Conservation (phyloP, 805 yeast species). For the Kuraishia cidri region DNA sequence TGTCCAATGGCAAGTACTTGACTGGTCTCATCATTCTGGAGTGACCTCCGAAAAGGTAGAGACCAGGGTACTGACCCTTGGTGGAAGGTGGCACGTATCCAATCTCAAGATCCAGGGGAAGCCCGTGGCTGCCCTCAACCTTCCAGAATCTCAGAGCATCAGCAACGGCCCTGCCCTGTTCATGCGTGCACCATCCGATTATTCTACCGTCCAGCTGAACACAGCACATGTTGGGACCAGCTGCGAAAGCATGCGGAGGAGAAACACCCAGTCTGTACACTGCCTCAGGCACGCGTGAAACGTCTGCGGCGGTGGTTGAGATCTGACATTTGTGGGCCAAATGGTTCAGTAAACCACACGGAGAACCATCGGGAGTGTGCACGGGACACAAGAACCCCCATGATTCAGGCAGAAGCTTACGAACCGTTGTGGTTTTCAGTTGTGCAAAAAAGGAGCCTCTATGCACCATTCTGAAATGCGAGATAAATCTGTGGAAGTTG, state of each 20-base stretch:
- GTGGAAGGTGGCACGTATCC: constrained; percentile 96
- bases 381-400: constrained; percentile 99
- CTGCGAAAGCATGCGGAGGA: constrained; percentile 70
- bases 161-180: constrained; percentile 78
- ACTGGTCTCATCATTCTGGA: constrained; percentile 97
- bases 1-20: constrained; percentile 77
- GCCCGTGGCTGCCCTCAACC: constrained; percentile 67
- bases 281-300: constrained; percentile 56
- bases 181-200: constrained; percentile 91
- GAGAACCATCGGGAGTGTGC: constrained; percentile 99
- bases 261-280: constrained; percentile 71
- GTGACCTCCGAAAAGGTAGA: constrained; percentile 83
- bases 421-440: constrained; percentile 92
- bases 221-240: constrained; percentile 84
- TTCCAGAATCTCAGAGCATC: constrained; percentile 91
- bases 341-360: constrained; percentile 96
- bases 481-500: constrained; percentile 90
- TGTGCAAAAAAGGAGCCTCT: constrained; percentile 99
- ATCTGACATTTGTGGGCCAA: constrained; percentile 91
- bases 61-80: constrained; percentile 96
- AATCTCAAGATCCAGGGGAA: constrained; percentile 83
- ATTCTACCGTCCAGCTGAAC: constrained; percentile 91
- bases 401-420: constrained; percentile 93
- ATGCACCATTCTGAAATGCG: constrained; percentile 99
- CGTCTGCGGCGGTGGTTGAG: constrained; percentile 70